Percentiles rank a stretch among this genome's conserved stretches.
These are phyloP conservation scores for Darksidea phi DNA, from an alignment of 495 filamentous ascomycete species.

Conservation along the genomic window DNA sequence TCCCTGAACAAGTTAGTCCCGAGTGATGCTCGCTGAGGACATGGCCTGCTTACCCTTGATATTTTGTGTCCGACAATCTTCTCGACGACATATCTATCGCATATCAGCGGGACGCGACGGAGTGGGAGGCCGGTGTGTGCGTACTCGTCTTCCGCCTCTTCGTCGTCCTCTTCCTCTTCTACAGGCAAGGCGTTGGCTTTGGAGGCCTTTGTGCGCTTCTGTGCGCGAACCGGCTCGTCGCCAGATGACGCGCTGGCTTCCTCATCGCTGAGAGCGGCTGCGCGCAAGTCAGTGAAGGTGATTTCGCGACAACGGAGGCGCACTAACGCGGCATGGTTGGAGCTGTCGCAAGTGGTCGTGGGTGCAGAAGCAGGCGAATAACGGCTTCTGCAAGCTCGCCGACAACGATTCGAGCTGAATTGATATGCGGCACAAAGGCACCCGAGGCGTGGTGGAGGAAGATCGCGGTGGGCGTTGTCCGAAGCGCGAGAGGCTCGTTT, in stretches of 20 bases:
- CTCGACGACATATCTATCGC: constrained; percentile 60
- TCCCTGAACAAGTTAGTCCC: constrained; percentile 15
- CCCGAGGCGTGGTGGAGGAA: not conserved
- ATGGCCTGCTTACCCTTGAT: constrained; percentile 35
- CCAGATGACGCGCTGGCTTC: constrained; percentile 30
- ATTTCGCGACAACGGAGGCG: not conserved
- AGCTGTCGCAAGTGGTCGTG: not conserved
- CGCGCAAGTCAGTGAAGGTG: constrained; percentile 8
- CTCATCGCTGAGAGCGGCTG: constrained; percentile 43
- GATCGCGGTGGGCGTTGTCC: not conserved
- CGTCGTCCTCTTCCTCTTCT: constrained; percentile 42
- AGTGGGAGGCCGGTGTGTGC: constrained; percentile 19
- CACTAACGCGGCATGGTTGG: constrained; percentile 34
- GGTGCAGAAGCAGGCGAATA: not conserved
- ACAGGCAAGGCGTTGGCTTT: constrained; percentile 35
- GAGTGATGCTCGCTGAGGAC: not conserved
- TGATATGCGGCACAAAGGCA: not conserved
- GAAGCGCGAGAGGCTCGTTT: not conserved
- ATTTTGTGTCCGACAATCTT: constrained; percentile 54
- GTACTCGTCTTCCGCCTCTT: constrained; percentile 46
- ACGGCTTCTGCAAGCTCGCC: not conserved
- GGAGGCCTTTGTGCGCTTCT: constrained; percentile 9
- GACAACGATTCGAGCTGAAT: not conserved
- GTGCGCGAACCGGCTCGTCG: constrained; percentile 32
- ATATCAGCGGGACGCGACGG: constrained; percentile 39